Evolutionary conservation across 1,139 yeast genomes (phyloP).

Genomic region (Cylindricascospora bacillispora): DNA sequence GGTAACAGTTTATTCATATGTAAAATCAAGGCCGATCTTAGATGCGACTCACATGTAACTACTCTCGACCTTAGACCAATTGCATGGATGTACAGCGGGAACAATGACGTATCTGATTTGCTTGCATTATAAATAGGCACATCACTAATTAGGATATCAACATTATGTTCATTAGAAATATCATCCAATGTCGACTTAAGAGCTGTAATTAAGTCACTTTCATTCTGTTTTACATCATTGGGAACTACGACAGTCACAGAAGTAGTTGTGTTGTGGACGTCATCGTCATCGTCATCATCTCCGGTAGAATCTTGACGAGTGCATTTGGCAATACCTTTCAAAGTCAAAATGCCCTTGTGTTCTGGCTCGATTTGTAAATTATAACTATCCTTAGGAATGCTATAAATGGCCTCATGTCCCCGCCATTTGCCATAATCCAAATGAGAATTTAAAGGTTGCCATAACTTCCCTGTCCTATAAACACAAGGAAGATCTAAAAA

Average conservation of each 20-base stretch:
- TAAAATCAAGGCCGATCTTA: background rate
- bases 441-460: background rate
- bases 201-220: background rate
- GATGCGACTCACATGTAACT: background rate
- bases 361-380: background rate
- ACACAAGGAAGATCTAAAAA: background rate
- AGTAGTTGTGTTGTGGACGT: too few relatives aligned
- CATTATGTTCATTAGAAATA: background rate
- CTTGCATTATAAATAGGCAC: background rate
- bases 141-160: background rate
- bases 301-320: background rate
- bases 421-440: too few relatives aligned
- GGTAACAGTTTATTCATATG: background rate
- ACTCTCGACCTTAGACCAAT: background rate
- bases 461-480: background rate
- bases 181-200: background rate
- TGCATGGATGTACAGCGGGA: constrained; percentile 4
- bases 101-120: background rate
- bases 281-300: too few relatives aligned
- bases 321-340: background rate
- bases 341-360: too few relatives aligned
- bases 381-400: background rate
- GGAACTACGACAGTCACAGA: background rate
- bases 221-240: background rate
- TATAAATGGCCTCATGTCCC: background rate